Evolutionary conservation across 164 flowering plant species (phyloP).

Genomic region (Piper betle): DNA sequence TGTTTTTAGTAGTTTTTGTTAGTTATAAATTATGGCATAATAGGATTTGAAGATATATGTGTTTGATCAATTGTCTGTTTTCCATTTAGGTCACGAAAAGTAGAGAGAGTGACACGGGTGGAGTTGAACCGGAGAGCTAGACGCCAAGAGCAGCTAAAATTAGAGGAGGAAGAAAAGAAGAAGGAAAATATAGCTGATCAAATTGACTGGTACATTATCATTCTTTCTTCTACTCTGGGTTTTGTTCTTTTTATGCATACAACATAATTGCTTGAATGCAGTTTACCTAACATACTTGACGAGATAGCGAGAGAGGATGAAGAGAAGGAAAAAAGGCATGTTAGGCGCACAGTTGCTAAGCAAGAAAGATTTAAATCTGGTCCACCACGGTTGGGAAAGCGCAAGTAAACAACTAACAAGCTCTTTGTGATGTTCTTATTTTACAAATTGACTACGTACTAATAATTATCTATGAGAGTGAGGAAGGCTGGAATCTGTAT

Average conservation of each 20-base stretch:
- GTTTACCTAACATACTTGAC: slow-evolving; percentile 69
- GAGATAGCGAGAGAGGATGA: slow-evolving; percentile 85
- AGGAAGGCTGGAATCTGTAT: not conserved
- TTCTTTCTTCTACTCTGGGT: not conserved
- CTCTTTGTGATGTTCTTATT: not conserved
- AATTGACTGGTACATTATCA: slow-evolving; percentile 51
- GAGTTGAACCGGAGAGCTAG: slow-evolving; percentile 68
- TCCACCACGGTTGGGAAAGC: slow-evolving; percentile 94
- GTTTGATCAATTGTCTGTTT: not conserved
- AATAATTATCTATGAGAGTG: not conserved
- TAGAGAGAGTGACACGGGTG: slow-evolving; percentile 61
- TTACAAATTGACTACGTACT: not conserved
- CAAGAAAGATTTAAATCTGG: slow-evolving; percentile 60
- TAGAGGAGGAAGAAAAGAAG: slow-evolving; percentile 54
- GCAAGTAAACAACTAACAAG: slow-evolving; percentile 34
- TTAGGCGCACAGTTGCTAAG: slow-evolving; percentile 53
- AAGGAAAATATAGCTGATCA: slow-evolving; percentile 40
- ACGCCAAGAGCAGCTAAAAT: slow-evolving; percentile 47
- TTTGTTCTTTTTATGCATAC: not conserved
- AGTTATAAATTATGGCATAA: not conserved
- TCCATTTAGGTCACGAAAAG: slow-evolving; percentile 33
- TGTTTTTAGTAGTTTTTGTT: not conserved
- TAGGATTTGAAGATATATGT: not conserved
- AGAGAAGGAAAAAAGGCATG: slow-evolving; percentile 59
- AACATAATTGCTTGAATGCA: slow-evolving; percentile 9